Evolutionary conservation across 208 protist genomes (phyloP).

Genomic region (Trypanosoma conorhini): DNA sequence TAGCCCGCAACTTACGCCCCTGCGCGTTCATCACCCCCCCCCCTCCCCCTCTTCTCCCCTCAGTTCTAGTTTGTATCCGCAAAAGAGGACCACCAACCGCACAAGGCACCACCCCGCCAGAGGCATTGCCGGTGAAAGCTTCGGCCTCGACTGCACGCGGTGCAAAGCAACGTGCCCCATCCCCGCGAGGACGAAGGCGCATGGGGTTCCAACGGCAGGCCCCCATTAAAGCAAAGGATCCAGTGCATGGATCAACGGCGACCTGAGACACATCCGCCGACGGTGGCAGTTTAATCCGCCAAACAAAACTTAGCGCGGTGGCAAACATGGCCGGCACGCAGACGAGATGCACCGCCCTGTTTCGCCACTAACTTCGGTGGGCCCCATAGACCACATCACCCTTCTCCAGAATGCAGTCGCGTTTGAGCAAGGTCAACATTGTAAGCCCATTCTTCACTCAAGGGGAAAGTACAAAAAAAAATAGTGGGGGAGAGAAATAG

Average conservation of each 20-base stretch:
- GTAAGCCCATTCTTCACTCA: background rate
- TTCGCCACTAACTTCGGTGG: slow-evolving; percentile 64
- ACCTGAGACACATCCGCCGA: slow-evolving; percentile 53
- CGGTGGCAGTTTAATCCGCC: slow-evolving; percentile 33
- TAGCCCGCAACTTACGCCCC: slow-evolving; percentile 31
- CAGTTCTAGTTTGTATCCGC: slow-evolving; percentile 59
- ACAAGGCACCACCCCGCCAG: slow-evolving; percentile 64
- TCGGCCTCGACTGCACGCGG: slow-evolving; percentile 30
- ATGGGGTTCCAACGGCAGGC: slow-evolving; percentile 48
- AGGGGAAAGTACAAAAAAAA: background rate
- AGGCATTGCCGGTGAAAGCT: slow-evolving; percentile 39
- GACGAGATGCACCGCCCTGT: slow-evolving; percentile 77
- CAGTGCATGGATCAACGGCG: slow-evolving; percentile 42
- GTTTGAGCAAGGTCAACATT: slow-evolving; percentile 40
- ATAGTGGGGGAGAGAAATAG: slow-evolving; percentile 2
- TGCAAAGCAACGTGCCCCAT: slow-evolving; percentile 43
- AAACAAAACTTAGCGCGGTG: slow-evolving; percentile 49
- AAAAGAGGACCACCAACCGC: slow-evolving; percentile 78
- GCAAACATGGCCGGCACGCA: slow-evolving; percentile 79
- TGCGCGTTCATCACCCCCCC: slow-evolving; percentile 46
- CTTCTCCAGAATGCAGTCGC: slow-evolving; percentile 64
- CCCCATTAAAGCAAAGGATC: slow-evolving; percentile 72
- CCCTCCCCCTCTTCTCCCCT: slow-evolving; percentile 44
- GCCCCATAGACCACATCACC: slow-evolving; percentile 72
- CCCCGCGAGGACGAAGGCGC: slow-evolving; percentile 39